Conservation (phyloP, 2,329 filamentous ascomycete genomes). For the Botrytis cinerea region DNA sequence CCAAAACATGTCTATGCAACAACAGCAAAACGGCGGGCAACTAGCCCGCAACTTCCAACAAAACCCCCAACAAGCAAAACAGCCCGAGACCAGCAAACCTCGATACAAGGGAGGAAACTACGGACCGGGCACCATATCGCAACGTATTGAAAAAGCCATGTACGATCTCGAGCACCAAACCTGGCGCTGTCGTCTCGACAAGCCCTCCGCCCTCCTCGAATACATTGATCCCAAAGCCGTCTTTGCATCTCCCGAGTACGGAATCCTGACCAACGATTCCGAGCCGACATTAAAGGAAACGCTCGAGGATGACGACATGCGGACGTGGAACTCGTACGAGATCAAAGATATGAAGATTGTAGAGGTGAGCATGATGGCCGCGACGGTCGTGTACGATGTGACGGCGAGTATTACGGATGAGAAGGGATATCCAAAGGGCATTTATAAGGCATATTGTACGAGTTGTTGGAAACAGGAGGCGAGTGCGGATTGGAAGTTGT, state of each 20-base stretch:
- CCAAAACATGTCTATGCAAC: slow-evolving; percentile 17
- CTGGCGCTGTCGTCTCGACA: slow-evolving; percentile 24
- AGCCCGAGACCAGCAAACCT: slow-evolving; percentile 18
- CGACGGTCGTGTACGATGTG: slow-evolving; percentile 16
- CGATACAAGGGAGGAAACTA: slow-evolving; percentile 24
- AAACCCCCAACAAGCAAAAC: slow-evolving; percentile 16
- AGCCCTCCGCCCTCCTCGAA: slow-evolving; percentile 18
- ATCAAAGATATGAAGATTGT: slow-evolving; percentile 24
- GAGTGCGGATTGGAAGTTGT: slow-evolving; percentile 22
- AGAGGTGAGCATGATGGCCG: slow-evolving; percentile 23
- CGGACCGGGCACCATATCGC: slow-evolving; percentile 20
- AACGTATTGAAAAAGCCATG: slow-evolving; percentile 22
- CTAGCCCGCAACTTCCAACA: slow-evolving; percentile 17
- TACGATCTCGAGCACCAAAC: slow-evolving; percentile 22
- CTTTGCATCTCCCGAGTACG: slow-evolving; percentile 23
- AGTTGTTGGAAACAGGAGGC: slow-evolving; percentile 24
- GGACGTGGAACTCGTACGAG: slow-evolving; percentile 18
- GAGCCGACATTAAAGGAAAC: slow-evolving; percentile 20
- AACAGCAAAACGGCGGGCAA: slow-evolving; percentile 12
- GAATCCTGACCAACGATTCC: slow-evolving; percentile 20
- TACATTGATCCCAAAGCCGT: slow-evolving; percentile 25
- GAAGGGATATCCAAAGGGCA: slow-evolving; percentile 3
- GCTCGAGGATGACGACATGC: slow-evolving; percentile 23
- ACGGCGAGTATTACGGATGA: slow-evolving; percentile 15
- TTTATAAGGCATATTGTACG: slow-evolving; percentile 20